phyloP scores from a whole-genome alignment of 2,329 filamentous ascomycete species.

The Aspergillus sp. region DNA sequence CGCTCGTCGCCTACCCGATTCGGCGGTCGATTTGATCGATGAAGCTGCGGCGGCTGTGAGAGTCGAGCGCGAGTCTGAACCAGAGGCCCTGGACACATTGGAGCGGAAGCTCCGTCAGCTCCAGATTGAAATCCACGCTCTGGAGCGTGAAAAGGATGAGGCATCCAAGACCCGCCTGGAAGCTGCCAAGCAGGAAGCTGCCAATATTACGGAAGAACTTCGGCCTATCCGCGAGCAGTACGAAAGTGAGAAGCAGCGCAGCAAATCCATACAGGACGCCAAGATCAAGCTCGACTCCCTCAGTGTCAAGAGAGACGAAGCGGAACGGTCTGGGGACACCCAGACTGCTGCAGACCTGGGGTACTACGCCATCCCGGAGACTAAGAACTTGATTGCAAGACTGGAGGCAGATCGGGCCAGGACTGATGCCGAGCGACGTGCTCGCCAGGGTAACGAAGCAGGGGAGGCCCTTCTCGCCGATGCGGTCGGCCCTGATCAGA shows the following conservation, averaged over 20 bases:
- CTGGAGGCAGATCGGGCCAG: conserved; percentile 76
- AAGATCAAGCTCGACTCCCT: conserved; percentile 92
- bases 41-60: conserved; percentile 95
- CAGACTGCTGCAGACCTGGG: conserved; percentile 86
- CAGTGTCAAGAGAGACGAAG: conserved; percentile 87
- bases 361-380: conserved; percentile 95
- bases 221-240: conserved; percentile 92
- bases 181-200: conserved; percentile 81
- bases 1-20: conserved; percentile 84
- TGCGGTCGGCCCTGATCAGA: conserved; percentile 91
- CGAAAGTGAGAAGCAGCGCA: conserved; percentile 83
- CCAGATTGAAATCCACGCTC: conserved; percentile 93
- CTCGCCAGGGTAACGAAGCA: conserved; percentile 53
- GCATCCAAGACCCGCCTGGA: conserved; percentile 79
- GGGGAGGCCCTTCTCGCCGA: conserved; percentile 78
- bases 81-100: conserved; percentile 89
- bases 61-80: conserved; percentile 92
- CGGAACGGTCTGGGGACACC: conserved; percentile 80
- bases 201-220: conserved; percentile 90
- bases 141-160: conserved; percentile 91
- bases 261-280: conserved; percentile 86
- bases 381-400: conserved; percentile 71
- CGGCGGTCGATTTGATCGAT: conserved; percentile 92
- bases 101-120: conserved; percentile 87
- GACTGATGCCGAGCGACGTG: conserved; percentile 64